Conservation (phyloP, 1,284 basidiomycete genomes). For the Mycena sp. region DNA sequence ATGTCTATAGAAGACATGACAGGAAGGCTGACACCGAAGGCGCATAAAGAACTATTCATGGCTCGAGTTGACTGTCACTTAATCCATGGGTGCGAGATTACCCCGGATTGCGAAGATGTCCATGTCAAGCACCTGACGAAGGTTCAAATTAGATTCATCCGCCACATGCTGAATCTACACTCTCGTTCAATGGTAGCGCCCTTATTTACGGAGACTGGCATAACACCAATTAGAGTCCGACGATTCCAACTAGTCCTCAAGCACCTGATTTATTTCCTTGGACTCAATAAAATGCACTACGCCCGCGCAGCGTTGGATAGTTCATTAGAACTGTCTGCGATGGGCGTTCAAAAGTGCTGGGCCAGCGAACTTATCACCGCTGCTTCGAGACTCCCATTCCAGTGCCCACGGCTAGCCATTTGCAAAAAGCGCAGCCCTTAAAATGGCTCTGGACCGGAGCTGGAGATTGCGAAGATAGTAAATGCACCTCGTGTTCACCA, state of each 20-base stretch:
- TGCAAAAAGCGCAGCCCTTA: no score
- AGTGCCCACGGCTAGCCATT: no score
- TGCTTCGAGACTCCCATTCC: not conserved
- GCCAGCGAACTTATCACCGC: not conserved
- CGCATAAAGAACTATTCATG: not conserved
- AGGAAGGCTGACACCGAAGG: not conserved
- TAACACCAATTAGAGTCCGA: not conserved
- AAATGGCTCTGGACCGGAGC: no score
- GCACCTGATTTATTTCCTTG: no score
- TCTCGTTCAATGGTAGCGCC: not conserved
- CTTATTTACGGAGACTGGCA: not conserved
- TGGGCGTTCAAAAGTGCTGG: not conserved
- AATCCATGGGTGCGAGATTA: not conserved
- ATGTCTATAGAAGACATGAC: constrained; percentile 9
- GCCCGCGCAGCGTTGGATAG: not conserved
- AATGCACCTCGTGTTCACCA: no score
- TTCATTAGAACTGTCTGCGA: not conserved
- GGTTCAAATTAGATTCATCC: no score
- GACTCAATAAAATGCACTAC: not conserved
- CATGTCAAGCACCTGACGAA: no score
- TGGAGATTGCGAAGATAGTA: no score
- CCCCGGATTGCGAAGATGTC: not conserved
- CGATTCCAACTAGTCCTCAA: not conserved
- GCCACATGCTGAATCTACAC: no score
- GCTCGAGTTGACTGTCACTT: not conserved